Conservation (phyloP, 1,284 basidiomycete species). For the Pseudozyma sp. region DNA sequence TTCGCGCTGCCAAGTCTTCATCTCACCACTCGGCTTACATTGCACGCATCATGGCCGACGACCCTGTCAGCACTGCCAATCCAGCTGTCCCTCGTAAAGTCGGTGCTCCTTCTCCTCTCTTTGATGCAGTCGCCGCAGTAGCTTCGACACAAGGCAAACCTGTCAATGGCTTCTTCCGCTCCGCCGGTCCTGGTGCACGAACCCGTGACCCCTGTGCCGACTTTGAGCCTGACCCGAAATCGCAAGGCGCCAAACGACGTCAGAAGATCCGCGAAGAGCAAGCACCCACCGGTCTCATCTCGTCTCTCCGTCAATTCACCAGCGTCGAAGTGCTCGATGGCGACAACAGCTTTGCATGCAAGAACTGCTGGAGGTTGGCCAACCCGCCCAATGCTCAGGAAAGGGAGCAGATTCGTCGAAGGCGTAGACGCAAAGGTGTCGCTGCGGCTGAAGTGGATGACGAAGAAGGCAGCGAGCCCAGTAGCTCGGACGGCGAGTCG, state of each 20-base stretch:
- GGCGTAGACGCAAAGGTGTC: conserved; percentile 66
- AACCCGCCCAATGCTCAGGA: conserved; percentile 72
- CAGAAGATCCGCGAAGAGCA: conserved; percentile 44
- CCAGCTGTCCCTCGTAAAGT: conserved; percentile 16
- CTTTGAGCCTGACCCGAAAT: conserved; percentile 41
- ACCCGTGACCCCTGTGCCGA: conserved; percentile 23
- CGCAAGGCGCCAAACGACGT: conserved; percentile 40
- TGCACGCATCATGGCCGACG: conserved; percentile 47
- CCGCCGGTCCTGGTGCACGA: conserved; percentile 20
- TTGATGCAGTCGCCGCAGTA: conserved; percentile 24
- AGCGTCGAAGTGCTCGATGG: conserved; percentile 89
- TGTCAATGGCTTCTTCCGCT: conserved; percentile 32
- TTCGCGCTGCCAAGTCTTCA: conserved; percentile 31
- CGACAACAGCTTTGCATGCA: conserved; percentile 92
- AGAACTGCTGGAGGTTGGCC: conserved; percentile 89
- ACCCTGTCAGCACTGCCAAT: conserved; percentile 17
- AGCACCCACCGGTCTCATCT: conserved; percentile 70
- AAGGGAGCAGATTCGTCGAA: conserved; percentile 66
- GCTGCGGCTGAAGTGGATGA: conserved; percentile 41
- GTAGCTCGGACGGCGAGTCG: conserved; percentile 56
- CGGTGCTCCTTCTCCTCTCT: conserved; percentile 28
- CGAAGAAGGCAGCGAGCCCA: conserved; percentile 70
- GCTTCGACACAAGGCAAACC: conserved; percentile 30
- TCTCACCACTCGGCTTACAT: conserved; percentile 50
- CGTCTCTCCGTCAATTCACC: conserved; percentile 84